phyloP scores from a whole-genome alignment of 2,329 filamentous ascomycete genomes.

The Cytospora schulzeri region DNA sequence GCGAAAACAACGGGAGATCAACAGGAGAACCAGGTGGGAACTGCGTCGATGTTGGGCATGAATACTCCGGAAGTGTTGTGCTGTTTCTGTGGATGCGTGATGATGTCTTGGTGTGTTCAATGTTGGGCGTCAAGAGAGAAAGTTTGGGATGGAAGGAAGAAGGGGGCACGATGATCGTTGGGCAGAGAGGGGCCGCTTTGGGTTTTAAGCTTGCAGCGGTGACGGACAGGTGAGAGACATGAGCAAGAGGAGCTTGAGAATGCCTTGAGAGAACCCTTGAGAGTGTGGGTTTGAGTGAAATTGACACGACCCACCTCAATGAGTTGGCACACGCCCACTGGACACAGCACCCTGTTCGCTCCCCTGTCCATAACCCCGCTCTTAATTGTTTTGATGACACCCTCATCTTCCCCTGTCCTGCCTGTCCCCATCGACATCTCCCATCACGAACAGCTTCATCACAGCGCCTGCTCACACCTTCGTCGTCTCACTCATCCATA shows the following conservation, averaged over 20 bases:
- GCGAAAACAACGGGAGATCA: slow-evolving; percentile 28
- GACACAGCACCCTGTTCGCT: slow-evolving; percentile 9
- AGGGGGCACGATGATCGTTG: slow-evolving; percentile 22
- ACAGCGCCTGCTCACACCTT: slow-evolving; percentile 23
- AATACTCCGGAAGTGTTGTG: slow-evolving; percentile 20
- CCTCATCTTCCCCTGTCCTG: slow-evolving; percentile 15
- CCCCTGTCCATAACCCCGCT: slow-evolving; percentile 17
- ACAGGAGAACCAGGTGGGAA: slow-evolving; percentile 24
- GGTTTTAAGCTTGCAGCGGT: slow-evolving; percentile 29
- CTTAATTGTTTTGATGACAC: slow-evolving; percentile 14
- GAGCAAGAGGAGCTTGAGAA: not conserved
- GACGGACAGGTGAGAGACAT: slow-evolving; percentile 20
- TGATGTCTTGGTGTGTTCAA: slow-evolving; percentile 5
- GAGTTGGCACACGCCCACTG: slow-evolving; percentile 24
- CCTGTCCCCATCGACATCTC: slow-evolving; percentile 15
- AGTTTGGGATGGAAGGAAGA: slow-evolving; percentile 10
- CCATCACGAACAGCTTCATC: slow-evolving; percentile 20
- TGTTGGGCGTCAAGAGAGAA: not conserved
- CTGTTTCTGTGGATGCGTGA: slow-evolving; percentile 1
- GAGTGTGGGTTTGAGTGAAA: slow-evolving; percentile 3
- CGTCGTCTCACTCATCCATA: slow-evolving; percentile 19
- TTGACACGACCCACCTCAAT: slow-evolving; percentile 16
- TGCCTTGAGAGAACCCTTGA: slow-evolving; percentile 13
- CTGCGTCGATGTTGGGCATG: slow-evolving; percentile 26
- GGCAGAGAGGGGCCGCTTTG: slow-evolving; percentile 28